Evolutionary conservation across 495 filamentous ascomycete species (phyloP).

Genomic region (Penicillium verhagenii): DNA sequence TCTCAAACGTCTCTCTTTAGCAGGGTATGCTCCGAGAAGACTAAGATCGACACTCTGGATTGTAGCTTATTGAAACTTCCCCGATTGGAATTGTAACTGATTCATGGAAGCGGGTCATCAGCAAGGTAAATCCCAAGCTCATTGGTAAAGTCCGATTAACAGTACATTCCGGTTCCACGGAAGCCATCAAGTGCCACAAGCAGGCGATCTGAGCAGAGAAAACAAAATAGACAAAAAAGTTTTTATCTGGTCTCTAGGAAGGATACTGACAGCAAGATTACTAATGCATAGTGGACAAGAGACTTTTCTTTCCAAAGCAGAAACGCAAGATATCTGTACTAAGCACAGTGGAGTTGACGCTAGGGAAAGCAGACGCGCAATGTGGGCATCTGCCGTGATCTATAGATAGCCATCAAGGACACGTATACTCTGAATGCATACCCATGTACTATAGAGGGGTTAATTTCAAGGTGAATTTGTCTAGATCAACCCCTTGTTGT

Average conservation of each 20-base stretch:
- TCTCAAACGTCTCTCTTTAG: background rate
- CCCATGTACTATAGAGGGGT: conserved; percentile 3
- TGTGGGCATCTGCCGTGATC: background rate
- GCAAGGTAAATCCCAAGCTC: conserved; percentile 16
- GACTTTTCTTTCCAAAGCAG: no score
- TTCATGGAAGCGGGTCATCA: conserved; percentile 4
- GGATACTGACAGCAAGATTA: no score
- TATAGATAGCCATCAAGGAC: background rate
- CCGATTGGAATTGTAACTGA: conserved; percentile 8
- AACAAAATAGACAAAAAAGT: background rate
- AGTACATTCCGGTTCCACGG: conserved; percentile 21
- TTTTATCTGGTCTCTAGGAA: background rate
- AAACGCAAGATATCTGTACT: background rate
- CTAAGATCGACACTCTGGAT: conserved; percentile 14
- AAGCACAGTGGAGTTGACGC: background rate
- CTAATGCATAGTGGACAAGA: no score
- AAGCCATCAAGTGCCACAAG: conserved; percentile 25
- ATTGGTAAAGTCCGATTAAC: conserved; percentile 21
- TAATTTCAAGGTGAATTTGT: background rate
- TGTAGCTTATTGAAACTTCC: conserved; percentile 18
- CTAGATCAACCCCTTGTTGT: background rate
- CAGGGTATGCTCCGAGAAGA: conserved; percentile 15
- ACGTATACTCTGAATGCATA: background rate
- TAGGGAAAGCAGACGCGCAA: background rate
- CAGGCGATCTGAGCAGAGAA: conserved; percentile 6